Conservation (phyloP, 1,284 basidiomycete genomes). For the Ustilago sp. region DNA sequence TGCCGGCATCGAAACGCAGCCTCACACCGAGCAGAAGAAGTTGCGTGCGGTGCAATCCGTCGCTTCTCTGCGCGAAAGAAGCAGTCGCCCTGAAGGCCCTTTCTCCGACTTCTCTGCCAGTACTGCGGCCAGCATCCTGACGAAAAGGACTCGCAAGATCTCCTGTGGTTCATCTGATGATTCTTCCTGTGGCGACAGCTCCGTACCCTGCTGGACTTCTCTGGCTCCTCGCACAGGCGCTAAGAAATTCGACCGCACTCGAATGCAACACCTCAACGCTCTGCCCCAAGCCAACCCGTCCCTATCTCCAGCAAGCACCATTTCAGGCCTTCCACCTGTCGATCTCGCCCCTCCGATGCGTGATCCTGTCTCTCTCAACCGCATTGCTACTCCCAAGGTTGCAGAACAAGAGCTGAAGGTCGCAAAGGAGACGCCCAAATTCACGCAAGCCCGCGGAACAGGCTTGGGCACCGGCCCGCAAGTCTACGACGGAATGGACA, state of each 20-base stretch:
- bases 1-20: neutral
- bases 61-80: slow-evolving; percentile 15
- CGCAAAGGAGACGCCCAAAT: neutral
- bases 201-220: slow-evolving; percentile 19
- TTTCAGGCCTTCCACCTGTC: neutral
- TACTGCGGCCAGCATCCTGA: neutral
- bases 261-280: slow-evolving; percentile 7
- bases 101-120: neutral
- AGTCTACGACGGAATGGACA: slow-evolving; percentile 57
- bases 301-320: neutral
- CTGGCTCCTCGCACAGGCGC: slow-evolving; percentile 29
- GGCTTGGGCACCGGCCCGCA: slow-evolving; percentile 44
- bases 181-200: slow-evolving; percentile 6
- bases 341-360: slow-evolving; percentile 1
- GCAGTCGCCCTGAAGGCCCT: neutral
- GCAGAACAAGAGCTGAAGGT: neutral
- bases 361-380: neutral
- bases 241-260: slow-evolving; percentile 26
- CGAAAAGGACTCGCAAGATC: slow-evolving; percentile 7
- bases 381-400: neutral
- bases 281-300: neutral
- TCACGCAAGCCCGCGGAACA: neutral
- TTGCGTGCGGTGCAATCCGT: slow-evolving; percentile 13
- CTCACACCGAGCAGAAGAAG: neutral
- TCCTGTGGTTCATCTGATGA: slow-evolving; percentile 13